Percentiles rank a stretch among this genome's conserved stretches.
Evolutionary conservation across 441 rosid genomes (phyloP).

Genomic region (Aleurites moluccanus): DNA sequence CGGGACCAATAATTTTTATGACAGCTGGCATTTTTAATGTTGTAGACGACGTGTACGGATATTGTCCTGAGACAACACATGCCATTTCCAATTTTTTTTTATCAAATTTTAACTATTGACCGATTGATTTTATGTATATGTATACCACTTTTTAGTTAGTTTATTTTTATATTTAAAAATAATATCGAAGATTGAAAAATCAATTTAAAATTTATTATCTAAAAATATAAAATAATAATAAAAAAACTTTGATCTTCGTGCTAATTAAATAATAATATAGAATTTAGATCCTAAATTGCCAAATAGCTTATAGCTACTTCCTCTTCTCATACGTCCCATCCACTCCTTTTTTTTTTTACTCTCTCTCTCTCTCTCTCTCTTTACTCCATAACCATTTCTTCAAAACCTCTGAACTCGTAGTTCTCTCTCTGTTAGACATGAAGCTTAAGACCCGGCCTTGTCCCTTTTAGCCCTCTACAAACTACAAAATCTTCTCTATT

Average conservation of each 20-base stretch:
- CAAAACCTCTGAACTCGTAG: background rate
- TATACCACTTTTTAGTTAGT: too few species aligned
- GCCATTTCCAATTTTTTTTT: too few species aligned
- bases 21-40: background rate
- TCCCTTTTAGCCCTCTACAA: background rate
- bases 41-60: slow-evolving; percentile 27
- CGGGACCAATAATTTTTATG: slow-evolving; percentile 10
- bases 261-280: too few species aligned
- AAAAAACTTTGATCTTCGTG: too few species aligned
- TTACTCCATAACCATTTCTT: background rate
- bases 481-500: too few species aligned
- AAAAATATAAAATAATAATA: too few species aligned
- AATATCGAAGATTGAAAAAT: too few species aligned
- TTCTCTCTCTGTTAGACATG: background rate
- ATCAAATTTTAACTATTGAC: too few species aligned
- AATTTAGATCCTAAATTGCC: background rate
- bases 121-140: too few species aligned
- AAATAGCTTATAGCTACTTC: background rate
- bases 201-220: too few species aligned
- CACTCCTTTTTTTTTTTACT: background rate
- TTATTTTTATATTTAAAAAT: too few species aligned
- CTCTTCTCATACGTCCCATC: slow-evolving; percentile 23
- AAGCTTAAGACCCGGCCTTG: background rate
- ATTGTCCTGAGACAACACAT: slow-evolving; percentile 13
- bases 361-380: background rate